phyloP scores from a whole-genome alignment of 495 filamentous ascomycete species.

The Penicillium diatomitis region DNA sequence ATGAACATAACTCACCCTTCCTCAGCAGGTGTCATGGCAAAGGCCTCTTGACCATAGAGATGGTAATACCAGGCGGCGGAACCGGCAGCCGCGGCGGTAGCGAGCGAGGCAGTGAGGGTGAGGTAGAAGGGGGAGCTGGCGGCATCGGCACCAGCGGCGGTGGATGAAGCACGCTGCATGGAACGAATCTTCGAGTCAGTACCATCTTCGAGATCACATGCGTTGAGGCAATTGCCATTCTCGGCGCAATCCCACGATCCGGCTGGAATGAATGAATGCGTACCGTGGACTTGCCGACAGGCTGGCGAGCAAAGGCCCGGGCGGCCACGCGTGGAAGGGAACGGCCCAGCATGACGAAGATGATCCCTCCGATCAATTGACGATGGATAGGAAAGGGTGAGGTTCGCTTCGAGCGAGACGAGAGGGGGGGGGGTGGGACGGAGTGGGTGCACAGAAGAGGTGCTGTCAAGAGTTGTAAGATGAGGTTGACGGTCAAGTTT shows the following conservation, averaged over 20 bases:
- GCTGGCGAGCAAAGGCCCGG: constrained; percentile 53
- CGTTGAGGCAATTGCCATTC: constrained; percentile 22
- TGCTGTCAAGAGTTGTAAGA: constrained; percentile 31
- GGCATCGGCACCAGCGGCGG: constrained; percentile 39
- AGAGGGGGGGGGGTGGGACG: constrained; percentile 18
- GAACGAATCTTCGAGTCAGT: constrained; percentile 13
- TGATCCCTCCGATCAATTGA: constrained; percentile 32
- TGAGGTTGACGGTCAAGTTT: constrained; percentile 36
- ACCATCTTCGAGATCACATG: not conserved
- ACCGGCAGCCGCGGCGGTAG: constrained; percentile 76
- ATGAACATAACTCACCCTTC: constrained; percentile 74
- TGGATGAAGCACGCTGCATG: constrained; percentile 37
- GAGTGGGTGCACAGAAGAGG: constrained; percentile 25
- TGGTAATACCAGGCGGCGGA: constrained; percentile 93
- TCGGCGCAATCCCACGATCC: constrained; percentile 23
- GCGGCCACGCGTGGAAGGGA: constrained; percentile 74
- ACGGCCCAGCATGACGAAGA: constrained; percentile 70
- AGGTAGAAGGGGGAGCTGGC: constrained; percentile 47
- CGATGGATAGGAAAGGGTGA: constrained; percentile 25
- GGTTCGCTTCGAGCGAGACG: constrained; percentile 20
- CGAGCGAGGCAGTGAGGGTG: constrained; percentile 72
- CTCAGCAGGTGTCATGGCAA: constrained; percentile 88
- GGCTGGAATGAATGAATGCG: constrained; percentile 17
- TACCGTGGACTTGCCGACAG: constrained; percentile 45
- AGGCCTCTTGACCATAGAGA: constrained; percentile 76